These are phyloP conservation scores for Sphenostylis stenocarpa DNA, from an alignment of 306 rosid species.

Conservation along the genomic window DNA sequence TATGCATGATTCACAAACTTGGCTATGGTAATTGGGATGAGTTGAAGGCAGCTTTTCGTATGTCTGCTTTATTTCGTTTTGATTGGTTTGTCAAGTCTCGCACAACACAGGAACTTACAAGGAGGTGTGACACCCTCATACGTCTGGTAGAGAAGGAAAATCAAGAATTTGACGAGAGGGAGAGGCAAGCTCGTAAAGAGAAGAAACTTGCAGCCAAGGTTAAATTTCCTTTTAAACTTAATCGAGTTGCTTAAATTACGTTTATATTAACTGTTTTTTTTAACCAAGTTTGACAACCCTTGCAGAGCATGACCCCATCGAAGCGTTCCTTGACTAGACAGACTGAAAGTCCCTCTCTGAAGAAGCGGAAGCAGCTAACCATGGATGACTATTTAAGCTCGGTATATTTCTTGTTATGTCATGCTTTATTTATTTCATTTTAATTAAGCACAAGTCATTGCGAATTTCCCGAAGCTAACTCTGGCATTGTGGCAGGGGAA, in stretches of 20 bases:
- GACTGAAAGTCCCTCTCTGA: slow-evolving; percentile 66
- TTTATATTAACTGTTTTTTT: not conserved
- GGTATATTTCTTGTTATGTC: slow-evolving; percentile 37
- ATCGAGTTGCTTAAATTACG: not conserved
- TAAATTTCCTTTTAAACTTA: slow-evolving; percentile 9
- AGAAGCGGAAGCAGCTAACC: slow-evolving; percentile 86
- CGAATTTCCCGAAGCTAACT: slow-evolving; percentile 24
- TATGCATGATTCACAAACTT: slow-evolving; percentile 98
- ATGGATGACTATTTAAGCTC: slow-evolving; percentile 76
- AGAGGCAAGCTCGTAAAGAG: slow-evolving; percentile 98
- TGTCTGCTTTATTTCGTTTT: slow-evolving; percentile 96
- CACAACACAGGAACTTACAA: slow-evolving; percentile 95
- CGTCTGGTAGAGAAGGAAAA: slow-evolving; percentile 98
- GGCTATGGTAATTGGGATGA: slow-evolving; percentile 99
- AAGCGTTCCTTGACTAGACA: slow-evolving; percentile 77
- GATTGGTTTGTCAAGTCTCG: slow-evolving; percentile 99
- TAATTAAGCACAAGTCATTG: not conserved
- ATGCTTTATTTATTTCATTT: not conserved
- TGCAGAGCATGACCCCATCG: slow-evolving; percentile 85
- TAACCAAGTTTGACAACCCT: slow-evolving; percentile 4
- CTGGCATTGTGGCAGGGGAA: slow-evolving; percentile 65
- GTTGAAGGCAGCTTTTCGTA: slow-evolving; percentile 94
- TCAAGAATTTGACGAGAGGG: slow-evolving; percentile 95
- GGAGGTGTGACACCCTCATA: slow-evolving; percentile 96
- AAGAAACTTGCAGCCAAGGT: slow-evolving; percentile 99